Evolutionary conservation across 176 grass and related monocot genomes (phyloP), one percentile per base, ranked within the genome.

Genomic region (Cenchrus purpureus): DNA sequence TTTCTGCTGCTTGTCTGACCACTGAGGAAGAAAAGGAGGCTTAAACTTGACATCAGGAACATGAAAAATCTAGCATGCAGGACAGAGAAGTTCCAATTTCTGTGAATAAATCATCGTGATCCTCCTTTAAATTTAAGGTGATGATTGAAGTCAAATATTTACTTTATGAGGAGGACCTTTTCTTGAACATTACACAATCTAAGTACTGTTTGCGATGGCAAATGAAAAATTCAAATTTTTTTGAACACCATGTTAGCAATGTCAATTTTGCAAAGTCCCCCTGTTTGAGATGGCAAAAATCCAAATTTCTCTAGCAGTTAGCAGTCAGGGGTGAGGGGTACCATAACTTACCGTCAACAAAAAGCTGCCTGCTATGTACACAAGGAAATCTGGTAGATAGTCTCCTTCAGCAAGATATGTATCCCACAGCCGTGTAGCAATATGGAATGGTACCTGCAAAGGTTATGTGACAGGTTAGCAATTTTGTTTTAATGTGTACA

Each of bases 331-430:
- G 15, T 60, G 66, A 10, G 25, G 52, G 53, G 20, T 53, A 51
- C 10, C 55, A 54, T 64, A 64, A 86, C 95, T 93, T 93, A 98
- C 92, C 17, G 89, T 98, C 83, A 95, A 87, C 72, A 95, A 86
- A 91, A 97, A 91, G 42, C 89, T 95, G 57, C 87, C 92, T 65
- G 92, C 88, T 93, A 95, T 88, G 56, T 92, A 92, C 83, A 95
- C 83, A 78, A 93, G 91, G 73, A 95, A 92, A 73, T 95, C 91
- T 65, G 91, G 93, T 74, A 98, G 78, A 53, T 91, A 89, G 88
- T 95, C 95, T 79, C 93, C 93, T 87, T 98, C 96, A 75, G 93
- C 83, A 89, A 93, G 89, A 73, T 95, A 98, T 4, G 96, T 95
- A 82, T 93, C 93, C 93, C 93, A 93, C 51, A 95, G 63, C 12